Evolutionary conservation across 2,329 filamentous ascomycete genomes (phyloP).

Genomic region (Cladosporium sp.): DNA sequence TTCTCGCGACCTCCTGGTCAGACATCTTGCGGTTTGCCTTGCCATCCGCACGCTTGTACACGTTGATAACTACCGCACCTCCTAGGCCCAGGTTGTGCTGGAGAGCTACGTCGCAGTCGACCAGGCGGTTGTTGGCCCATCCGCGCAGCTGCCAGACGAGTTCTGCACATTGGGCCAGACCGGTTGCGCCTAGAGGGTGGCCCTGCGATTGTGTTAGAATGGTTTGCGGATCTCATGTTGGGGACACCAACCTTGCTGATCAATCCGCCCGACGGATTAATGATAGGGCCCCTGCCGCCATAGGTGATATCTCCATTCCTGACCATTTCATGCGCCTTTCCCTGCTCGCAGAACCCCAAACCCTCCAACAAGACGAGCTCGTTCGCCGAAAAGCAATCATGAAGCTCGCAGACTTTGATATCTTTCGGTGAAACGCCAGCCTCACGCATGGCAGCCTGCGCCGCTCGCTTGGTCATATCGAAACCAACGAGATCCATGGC

Average conservation of each 20-base stretch:
- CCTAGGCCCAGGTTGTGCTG: slow-evolving; percentile 93
- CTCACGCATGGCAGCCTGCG: slow-evolving; percentile 63
- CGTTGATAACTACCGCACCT: slow-evolving; percentile 81
- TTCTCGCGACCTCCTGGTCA: slow-evolving; percentile 59
- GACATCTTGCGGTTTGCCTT: slow-evolving; percentile 56
- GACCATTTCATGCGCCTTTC: slow-evolving; percentile 89
- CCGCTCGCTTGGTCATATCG: slow-evolving; percentile 73
- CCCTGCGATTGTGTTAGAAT: slow-evolving; percentile 41
- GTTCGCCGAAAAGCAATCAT: slow-evolving; percentile 95
- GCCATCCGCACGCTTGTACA: slow-evolving; percentile 81
- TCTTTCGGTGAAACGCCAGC: slow-evolving; percentile 63
- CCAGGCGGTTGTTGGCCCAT: slow-evolving; percentile 86
- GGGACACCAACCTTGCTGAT: slow-evolving; percentile 63
- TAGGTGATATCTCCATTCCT: slow-evolving; percentile 85
- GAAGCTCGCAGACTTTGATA: slow-evolving; percentile 80
- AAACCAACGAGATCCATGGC: slow-evolving; percentile 86
- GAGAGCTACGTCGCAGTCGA: slow-evolving; percentile 66
- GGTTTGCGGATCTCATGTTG: neutral
- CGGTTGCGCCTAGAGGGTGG: slow-evolving; percentile 85
- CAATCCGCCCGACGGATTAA: slow-evolving; percentile 88
- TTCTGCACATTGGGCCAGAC: slow-evolving; percentile 88
- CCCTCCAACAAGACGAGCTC: slow-evolving; percentile 89
- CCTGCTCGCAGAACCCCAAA: slow-evolving; percentile 67
- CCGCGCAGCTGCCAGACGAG: slow-evolving; percentile 81
- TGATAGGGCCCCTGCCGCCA: slow-evolving; percentile 66